Evolutionary conservation across 73 alveolate species (phyloP).

Genomic region (Tetrahymena thermophila): DNA sequence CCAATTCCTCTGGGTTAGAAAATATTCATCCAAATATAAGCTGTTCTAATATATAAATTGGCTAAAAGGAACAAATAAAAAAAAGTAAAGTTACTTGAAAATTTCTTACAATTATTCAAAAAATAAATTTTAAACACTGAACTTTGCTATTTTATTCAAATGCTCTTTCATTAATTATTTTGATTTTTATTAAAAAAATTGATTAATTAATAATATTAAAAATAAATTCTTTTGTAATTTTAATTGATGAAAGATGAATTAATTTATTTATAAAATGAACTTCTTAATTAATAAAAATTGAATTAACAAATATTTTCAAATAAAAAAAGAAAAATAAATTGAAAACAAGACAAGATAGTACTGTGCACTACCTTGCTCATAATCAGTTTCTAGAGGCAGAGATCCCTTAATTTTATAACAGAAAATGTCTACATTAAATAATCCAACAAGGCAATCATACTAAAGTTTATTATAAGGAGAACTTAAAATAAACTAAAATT

Average conservation of each 20-base stretch:
- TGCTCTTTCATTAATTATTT: no score
- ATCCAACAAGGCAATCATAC: background rate
- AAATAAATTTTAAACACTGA: background rate
- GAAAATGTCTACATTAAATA: background rate
- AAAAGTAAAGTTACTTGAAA: background rate
- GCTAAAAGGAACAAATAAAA: background rate
- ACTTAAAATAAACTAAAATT: background rate
- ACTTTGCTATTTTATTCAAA: no score
- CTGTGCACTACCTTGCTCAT: background rate
- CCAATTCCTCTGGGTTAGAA: background rate
- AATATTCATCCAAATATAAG: background rate
- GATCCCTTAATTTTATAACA: background rate
- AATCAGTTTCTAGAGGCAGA: background rate
- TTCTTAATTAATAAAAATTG: background rate
- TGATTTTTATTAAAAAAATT: no score
- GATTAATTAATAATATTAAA: no score
- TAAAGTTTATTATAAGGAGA: background rate
- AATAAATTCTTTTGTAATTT: no score
- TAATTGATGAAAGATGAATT: no score
- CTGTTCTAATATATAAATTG: background rate
- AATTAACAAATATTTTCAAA: background rate
- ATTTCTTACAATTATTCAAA: background rate
- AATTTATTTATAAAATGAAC: background rate
- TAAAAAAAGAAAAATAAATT: background rate
- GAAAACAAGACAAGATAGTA: background rate